phyloP scores from a whole-genome alignment of 2,329 filamentous ascomycete species.

The Phialemoniopsis sp. region DNA sequence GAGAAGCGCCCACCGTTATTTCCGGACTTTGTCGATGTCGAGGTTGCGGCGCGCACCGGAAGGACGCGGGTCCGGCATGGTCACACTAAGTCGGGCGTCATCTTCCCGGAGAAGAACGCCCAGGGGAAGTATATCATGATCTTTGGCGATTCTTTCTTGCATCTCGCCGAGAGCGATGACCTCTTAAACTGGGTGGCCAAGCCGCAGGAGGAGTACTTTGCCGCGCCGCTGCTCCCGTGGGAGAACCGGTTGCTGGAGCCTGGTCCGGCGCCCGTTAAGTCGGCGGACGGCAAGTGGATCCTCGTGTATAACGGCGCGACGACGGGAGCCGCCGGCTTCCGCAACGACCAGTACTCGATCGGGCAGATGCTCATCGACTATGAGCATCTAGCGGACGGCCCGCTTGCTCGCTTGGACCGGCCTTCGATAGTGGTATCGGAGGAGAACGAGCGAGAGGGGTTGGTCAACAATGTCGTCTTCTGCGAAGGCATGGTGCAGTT shows the following conservation, averaged over 20 bases:
- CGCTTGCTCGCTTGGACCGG: background rate
- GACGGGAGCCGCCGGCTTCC: conserved; percentile 3
- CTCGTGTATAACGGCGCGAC: conserved; percentile 1
- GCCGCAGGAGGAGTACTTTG: background rate
- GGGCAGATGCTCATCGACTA: conserved; percentile 6
- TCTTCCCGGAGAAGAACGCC: background rate
- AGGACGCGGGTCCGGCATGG: conserved; percentile 1
- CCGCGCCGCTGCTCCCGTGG: background rate
- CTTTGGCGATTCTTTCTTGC: background rate
- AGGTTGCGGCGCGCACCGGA: conserved; percentile 1
- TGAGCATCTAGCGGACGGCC: background rate
- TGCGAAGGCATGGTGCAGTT: conserved; percentile 1
- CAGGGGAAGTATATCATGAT: background rate
- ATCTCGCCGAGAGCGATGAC: background rate
- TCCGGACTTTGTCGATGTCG: conserved; percentile 13
- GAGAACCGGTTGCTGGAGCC: conserved; percentile 1
- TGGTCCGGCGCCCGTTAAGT: background rate
- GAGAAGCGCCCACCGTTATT: conserved; percentile 22
- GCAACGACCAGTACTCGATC: conserved; percentile 7
- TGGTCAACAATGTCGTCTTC: background rate
- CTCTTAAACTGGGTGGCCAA: background rate
- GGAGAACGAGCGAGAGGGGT: background rate
- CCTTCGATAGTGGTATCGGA: background rate
- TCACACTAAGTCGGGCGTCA: background rate
- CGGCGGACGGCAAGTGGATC: background rate